These are phyloP conservation scores for Houttuynia cordata DNA, from an alignment of 164 flowering plant species.

Conservation along the genomic window DNA sequence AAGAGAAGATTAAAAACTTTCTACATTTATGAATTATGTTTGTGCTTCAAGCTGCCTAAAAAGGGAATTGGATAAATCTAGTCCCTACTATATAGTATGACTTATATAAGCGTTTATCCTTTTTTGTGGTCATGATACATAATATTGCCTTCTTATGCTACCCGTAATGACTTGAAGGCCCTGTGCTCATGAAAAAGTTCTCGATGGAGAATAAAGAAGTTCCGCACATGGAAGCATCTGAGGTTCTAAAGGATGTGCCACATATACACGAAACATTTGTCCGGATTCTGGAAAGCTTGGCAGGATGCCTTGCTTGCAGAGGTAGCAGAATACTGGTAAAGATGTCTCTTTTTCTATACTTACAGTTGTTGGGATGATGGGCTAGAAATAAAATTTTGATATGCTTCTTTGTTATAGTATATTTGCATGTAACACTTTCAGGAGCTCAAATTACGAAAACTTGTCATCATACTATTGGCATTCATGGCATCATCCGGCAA, in stretches of 20 bases:
- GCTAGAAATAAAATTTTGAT: neutral
- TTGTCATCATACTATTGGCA: conserved; percentile 52
- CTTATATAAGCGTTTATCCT: neutral
- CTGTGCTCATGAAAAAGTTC: conserved; percentile 41
- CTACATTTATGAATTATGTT: neutral
- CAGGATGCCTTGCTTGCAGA: conserved; percentile 47
- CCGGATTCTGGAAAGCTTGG: conserved; percentile 56
- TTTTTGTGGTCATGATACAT: neutral
- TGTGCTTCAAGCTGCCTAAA: neutral
- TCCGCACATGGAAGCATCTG: conserved; percentile 14
- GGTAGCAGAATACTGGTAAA: conserved; percentile 47
- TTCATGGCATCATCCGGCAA: conserved; percentile 74
- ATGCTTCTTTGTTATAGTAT: neutral
- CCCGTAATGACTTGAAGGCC: conserved; percentile 42
- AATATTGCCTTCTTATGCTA: neutral
- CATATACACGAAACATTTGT: conserved; percentile 16
- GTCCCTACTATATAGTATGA: too few species aligned
- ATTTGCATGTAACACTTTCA: conserved; percentile 21
- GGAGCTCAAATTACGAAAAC: conserved; percentile 64
- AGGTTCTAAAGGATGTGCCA: conserved; percentile 10
- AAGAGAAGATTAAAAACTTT: neutral
- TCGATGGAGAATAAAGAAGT: conserved; percentile 25
- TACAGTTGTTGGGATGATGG: neutral
- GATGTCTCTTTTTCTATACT: neutral
- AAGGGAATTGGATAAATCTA: too few species aligned